phyloP scores from a whole-genome alignment of 2,329 filamentous ascomycete species.

The Rosellinia necatrix region DNA sequence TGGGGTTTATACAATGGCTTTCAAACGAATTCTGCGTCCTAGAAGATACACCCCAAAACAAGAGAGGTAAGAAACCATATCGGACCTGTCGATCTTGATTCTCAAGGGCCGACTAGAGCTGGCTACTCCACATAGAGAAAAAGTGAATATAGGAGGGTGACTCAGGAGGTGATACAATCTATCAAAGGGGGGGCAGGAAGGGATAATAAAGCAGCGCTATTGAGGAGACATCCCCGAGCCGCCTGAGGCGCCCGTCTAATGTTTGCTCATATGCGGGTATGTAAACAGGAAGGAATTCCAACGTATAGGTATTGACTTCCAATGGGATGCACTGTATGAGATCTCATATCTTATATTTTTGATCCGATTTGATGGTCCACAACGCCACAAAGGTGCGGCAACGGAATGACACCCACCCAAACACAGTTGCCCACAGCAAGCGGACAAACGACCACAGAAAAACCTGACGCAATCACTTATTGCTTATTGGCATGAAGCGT shows the following conservation, averaged over 20 bases:
- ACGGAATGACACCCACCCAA: constrained; percentile 37
- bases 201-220: constrained; percentile 36
- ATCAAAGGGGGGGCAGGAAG: constrained; percentile 30
- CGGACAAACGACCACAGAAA: constrained; percentile 31
- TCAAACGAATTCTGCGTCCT: constrained; percentile 18
- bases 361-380: constrained; percentile 33
- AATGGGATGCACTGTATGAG: constrained; percentile 32
- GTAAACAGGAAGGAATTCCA: constrained; percentile 42
- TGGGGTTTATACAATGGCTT: constrained; percentile 35
- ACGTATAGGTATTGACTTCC: constrained; percentile 16
- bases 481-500: constrained; percentile 1
- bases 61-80: constrained; percentile 18
- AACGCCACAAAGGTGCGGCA: constrained; percentile 33
- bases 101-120: constrained; percentile 27
- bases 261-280: constrained; percentile 37
- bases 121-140: constrained; percentile 27
- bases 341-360: constrained; percentile 33
- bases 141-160: constrained; percentile 27
- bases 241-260: constrained; percentile 32
- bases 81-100: constrained; percentile 29
- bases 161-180: constrained; percentile 34
- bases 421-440: constrained; percentile 23
- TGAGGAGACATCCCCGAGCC: constrained; percentile 27
- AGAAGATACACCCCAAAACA: constrained; percentile 28
- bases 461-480: constrained; percentile 13